Conservation (phyloP, 306 rosid species). For the Abrus precatorius region DNA sequence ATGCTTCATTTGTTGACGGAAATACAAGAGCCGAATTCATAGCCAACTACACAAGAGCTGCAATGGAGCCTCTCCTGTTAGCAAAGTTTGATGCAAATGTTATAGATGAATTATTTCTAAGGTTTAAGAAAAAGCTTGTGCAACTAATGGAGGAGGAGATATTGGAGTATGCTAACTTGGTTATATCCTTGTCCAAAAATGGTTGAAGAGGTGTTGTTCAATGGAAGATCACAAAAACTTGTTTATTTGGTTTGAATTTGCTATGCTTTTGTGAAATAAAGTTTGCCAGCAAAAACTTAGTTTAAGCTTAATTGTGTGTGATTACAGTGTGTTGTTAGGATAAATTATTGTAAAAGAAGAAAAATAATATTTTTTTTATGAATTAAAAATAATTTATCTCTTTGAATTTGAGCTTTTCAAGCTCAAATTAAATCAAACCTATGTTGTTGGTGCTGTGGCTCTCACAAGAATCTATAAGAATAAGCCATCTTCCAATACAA, state of each 20-base stretch:
- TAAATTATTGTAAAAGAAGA: no score
- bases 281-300: no score
- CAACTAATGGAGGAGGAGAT: conserved; percentile 17
- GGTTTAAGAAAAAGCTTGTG: conserved; percentile 4
- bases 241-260: background rate
- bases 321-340: no score
- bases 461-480: no score
- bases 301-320: no score
- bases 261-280: background rate
- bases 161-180: background rate
- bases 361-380: no score
- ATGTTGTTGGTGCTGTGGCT: no score
- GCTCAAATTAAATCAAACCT: no score
- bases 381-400: no score
- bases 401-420: no score
- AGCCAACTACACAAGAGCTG: conserved; percentile 9
- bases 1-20: background rate
- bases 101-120: background rate
- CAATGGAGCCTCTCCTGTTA: background rate
- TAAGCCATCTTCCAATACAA: no score
- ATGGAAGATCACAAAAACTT: background rate
- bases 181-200: conserved; percentile 5
- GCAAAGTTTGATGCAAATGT: background rate
- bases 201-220: background rate
- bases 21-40: conserved; percentile 31